These are phyloP conservation scores for Aureobasidium sp. DNA, from an alignment of 2,329 filamentous ascomycete species.

Conservation along the genomic window DNA sequence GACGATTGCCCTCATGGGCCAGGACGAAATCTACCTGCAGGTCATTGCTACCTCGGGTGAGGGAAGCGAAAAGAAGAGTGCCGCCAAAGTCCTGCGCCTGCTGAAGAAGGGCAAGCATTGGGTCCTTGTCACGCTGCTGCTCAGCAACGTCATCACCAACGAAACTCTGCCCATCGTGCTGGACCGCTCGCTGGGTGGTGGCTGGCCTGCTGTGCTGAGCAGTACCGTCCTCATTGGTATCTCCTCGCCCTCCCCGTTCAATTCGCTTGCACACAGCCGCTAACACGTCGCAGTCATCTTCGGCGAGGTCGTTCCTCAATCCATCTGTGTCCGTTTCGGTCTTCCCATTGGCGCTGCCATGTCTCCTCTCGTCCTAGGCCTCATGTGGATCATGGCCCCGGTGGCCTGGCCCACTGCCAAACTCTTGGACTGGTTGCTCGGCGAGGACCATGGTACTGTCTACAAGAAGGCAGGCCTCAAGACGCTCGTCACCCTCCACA, in stretches of 20 bases:
- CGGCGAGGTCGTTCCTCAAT: conserved; percentile 92
- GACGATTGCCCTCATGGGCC: conserved; percentile 77
- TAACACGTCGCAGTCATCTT: conserved; percentile 69
- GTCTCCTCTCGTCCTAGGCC: conserved; percentile 73
- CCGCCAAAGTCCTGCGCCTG: conserved; percentile 69
- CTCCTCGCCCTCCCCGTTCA: conserved; percentile 22
- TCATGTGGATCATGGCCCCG: conserved; percentile 90
- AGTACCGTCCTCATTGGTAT: conserved; percentile 90
- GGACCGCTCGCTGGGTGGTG: conserved; percentile 86
- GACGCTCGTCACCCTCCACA: conserved; percentile 90
- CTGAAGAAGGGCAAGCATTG: conserved; percentile 91
- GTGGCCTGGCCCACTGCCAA: conserved; percentile 94
- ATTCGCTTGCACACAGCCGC: conserved; percentile 15
- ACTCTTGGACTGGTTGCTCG: conserved; percentile 84
- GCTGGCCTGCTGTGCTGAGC: conserved; percentile 87
- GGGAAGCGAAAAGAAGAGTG: conserved; percentile 80
- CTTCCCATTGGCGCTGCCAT: conserved; percentile 92
- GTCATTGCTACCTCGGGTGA: conserved; percentile 82
- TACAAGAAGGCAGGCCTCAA: conserved; percentile 99
- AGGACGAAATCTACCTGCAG: conserved; percentile 94
- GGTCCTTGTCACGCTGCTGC: conserved; percentile 87
- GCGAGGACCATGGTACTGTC: conserved; percentile 88
- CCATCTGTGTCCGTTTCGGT: conserved; percentile 91
- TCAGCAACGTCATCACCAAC: conserved; percentile 97
- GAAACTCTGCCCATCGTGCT: conserved; percentile 93